Evolutionary conservation across 2,329 filamentous ascomycete species (phyloP).

Genomic region (Colletotrichum melonis): DNA sequence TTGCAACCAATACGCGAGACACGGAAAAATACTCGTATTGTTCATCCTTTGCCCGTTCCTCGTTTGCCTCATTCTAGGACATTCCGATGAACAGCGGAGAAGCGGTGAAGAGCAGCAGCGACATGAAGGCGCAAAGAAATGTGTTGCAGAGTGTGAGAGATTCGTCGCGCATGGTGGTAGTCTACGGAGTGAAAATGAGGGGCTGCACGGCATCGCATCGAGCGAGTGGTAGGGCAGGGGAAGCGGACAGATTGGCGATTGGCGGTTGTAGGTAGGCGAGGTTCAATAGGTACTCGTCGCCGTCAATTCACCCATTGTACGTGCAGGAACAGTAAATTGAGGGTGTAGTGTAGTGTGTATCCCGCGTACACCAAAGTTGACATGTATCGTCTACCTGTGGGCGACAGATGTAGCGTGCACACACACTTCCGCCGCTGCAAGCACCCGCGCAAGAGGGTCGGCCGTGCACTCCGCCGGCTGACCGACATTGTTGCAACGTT

Average conservation of each 20-base stretch:
- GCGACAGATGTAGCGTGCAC: not conserved
- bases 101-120: constrained; percentile 22
- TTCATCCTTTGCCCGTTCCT: not conserved
- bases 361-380: not conserved
- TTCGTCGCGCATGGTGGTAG: constrained; percentile 15
- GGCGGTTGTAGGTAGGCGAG: constrained; percentile 20
- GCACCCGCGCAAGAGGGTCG: constrained; percentile 27
- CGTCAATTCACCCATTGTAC: not conserved
- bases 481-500: constrained; percentile 22
- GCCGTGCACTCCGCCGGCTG: constrained; percentile 33
- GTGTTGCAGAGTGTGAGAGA: constrained; percentile 10
- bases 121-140: constrained; percentile 16
- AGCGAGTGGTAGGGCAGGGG: constrained; percentile 15
- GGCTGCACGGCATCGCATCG: constrained; percentile 40
- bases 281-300: constrained; percentile 11
- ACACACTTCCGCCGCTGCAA: constrained; percentile 19
- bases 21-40: constrained; percentile 18
- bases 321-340: not conserved
- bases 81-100: constrained; percentile 5
- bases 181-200: constrained; percentile 18
- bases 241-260: not conserved
- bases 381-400: constrained; percentile 28
- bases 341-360: not conserved
- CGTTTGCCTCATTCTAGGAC: constrained; percentile 7
- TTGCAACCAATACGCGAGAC: constrained; percentile 36